These are phyloP conservation scores for Ceratobasidium sp. DNA, from an alignment of 1,284 basidiomycete genomes.

Conservation along the genomic window DNA sequence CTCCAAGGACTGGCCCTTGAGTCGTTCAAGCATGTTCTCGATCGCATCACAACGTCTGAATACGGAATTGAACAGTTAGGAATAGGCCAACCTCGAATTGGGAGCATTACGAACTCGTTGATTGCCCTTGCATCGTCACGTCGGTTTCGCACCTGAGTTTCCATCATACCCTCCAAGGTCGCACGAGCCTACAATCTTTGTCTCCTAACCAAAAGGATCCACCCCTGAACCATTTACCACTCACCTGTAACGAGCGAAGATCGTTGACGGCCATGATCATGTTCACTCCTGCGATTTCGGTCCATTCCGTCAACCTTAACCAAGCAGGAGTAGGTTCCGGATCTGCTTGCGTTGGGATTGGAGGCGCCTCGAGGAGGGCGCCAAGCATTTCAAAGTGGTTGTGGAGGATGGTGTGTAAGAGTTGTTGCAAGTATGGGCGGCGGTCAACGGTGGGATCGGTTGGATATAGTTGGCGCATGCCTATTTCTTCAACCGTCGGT, in stretches of 20 bases:
- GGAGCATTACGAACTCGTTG: constrained; percentile 37
- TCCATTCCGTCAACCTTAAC: constrained; percentile 44
- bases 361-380: constrained; percentile 45
- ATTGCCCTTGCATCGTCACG: constrained; percentile 38
- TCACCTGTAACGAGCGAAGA: constrained; percentile 47
- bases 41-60: constrained; percentile 42
- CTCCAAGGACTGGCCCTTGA: constrained; percentile 23
- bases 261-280: constrained; percentile 49
- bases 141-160: constrained; percentile 45
- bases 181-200: constrained; percentile 41
- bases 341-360: constrained; percentile 37
- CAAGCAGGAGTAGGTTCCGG: constrained; percentile 29
- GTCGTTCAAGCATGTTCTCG: constrained; percentile 31
- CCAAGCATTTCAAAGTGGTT: constrained; percentile 46
- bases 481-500: constrained; percentile 45
- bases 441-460: constrained; percentile 29
- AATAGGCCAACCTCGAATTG: background rate
- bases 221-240: background rate
- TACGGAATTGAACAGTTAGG: background rate
- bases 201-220: background rate
- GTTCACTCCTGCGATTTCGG: constrained; percentile 45
- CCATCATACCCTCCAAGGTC: constrained; percentile 47
- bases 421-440: constrained; percentile 42
- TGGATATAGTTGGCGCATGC: constrained; percentile 44
- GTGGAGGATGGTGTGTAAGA: constrained; percentile 46